phyloP scores from a whole-genome alignment of 2,329 filamentous ascomycete genomes.

The Cordyceps javanica region DNA sequence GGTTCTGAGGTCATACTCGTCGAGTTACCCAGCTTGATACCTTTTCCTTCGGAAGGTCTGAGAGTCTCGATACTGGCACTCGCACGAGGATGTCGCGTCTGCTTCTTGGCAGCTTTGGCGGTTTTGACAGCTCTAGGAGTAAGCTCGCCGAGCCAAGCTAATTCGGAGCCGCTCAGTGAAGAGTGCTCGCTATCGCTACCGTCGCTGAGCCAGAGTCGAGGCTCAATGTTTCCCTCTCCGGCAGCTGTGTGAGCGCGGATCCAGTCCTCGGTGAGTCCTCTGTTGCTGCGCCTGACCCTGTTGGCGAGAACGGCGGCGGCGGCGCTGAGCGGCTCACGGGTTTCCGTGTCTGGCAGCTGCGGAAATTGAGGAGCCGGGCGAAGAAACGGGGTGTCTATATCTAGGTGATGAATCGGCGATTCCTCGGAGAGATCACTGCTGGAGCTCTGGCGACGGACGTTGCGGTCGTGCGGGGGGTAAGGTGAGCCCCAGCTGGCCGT shows the following conservation, averaged over 20 bases:
- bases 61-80: constrained; percentile 54
- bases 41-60: constrained; percentile 28
- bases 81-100: constrained; percentile 36
- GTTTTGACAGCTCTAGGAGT: constrained; percentile 44
- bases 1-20: constrained; percentile 28
- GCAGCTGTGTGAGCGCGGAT: constrained; percentile 75
- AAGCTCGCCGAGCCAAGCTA: constrained; percentile 45
- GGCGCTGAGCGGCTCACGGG: constrained; percentile 38
- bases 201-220: constrained; percentile 79
- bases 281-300: constrained; percentile 51
- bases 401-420: constrained; percentile 54
- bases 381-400: constrained; percentile 56
- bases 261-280: constrained; percentile 75
- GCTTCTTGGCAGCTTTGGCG: constrained; percentile 18
- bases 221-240: constrained; percentile 62
- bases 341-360: constrained; percentile 31
- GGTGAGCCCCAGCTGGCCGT: constrained; percentile 91
- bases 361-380: constrained; percentile 46
- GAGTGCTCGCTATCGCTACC: constrained; percentile 64
- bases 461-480: constrained; percentile 61
- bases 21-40: constrained; percentile 23
- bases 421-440: constrained; percentile 56
- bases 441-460: constrained; percentile 45
- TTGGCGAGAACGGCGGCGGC: constrained; percentile 59
- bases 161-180: constrained; percentile 63